Base-by-base conservation (phyloP, 2,329 filamentous ascomycete genomes). In the Aspergillus bombycis region DNA sequence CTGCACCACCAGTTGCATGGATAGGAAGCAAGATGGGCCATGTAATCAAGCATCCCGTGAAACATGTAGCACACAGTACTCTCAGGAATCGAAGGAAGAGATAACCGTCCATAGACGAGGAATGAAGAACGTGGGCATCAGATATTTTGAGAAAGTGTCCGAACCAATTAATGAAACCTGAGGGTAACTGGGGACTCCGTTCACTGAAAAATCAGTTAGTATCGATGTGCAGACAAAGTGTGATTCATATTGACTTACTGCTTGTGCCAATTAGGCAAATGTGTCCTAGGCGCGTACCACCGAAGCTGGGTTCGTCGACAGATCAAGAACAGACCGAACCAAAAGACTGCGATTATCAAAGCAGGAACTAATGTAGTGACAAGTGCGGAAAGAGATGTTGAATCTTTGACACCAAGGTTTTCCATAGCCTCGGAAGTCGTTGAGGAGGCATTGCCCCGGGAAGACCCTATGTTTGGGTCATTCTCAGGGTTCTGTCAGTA, bases 1-100 rank as follows among this genome's bases (percentile, higher is more conserved):
- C 83, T 23, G 84, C 89, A 23, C 91, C 89, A 19, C 95, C 95
- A 0, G 93, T 97, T 57, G 88, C 88, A 77, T 97, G 94, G 72
- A 97, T 83, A 0, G 95, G 94, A 86, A 91, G 90, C 19, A 98
- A 83, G 36, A 97, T 84, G 0, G 95, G 94, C 91, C 92, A 97
- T 43, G 92, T 93, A 64, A 97, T 89, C 68, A 87, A 81, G 72
- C 91, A 92, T 55, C 94, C 95, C 8, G 92, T 89, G 34, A 97
- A 85, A 76, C 90, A 94, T 65, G 94, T 90, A 63, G 91, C 85
- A 65, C 90, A 89, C 50, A 91, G 82, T 52, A 95, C 90, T 69
- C 92, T 90, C 66, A 98, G 81, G 71, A 94, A 96, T 26, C 94
- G 92, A 28, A 98, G 84, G 77, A 96, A 97, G 52, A 98, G 89